phyloP scores from a whole-genome alignment of 441 rosid species.

The Pelargonium cotyledonis region DNA sequence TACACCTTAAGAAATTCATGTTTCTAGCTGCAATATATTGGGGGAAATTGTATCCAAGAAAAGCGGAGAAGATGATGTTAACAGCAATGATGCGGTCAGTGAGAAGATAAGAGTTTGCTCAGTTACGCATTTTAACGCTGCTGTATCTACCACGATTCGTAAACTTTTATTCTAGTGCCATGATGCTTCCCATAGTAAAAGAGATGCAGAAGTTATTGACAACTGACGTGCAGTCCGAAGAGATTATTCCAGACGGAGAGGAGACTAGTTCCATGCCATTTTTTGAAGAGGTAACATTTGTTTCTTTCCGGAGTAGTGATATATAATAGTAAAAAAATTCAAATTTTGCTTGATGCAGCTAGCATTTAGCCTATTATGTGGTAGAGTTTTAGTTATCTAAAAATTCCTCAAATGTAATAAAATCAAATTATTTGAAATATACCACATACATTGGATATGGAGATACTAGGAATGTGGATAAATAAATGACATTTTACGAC shows the following conservation, averaged over 20 bases:
- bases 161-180: conserved; percentile 7
- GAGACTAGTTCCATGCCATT: neutral
- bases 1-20: conserved; percentile 13
- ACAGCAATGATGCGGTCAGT: neutral
- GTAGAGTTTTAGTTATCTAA: too few relatives aligned
- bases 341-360: neutral
- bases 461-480: too few relatives aligned
- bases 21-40: conserved; percentile 4
- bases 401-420: too few relatives aligned
- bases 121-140: conserved; percentile 8
- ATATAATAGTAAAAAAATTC: too few relatives aligned
- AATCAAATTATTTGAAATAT: too few relatives aligned
- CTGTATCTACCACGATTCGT: conserved; percentile 10
- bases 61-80: neutral
- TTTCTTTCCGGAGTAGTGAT: neutral
- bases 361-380: too few relatives aligned
- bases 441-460: too few relatives aligned
- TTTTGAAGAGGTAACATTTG: conserved; percentile 9
- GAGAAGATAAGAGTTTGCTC: conserved; percentile 6
- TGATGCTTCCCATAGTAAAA: neutral
- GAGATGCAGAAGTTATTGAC: neutral
- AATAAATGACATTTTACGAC: too few relatives aligned
- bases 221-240: neutral
- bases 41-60: conserved; percentile 4
- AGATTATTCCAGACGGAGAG: neutral